Evolutionary conservation across 2,329 filamentous ascomycete species (phyloP), one percentile per base, ranked within the genome.

Genomic region (Incumbomyces delicatus): DNA sequence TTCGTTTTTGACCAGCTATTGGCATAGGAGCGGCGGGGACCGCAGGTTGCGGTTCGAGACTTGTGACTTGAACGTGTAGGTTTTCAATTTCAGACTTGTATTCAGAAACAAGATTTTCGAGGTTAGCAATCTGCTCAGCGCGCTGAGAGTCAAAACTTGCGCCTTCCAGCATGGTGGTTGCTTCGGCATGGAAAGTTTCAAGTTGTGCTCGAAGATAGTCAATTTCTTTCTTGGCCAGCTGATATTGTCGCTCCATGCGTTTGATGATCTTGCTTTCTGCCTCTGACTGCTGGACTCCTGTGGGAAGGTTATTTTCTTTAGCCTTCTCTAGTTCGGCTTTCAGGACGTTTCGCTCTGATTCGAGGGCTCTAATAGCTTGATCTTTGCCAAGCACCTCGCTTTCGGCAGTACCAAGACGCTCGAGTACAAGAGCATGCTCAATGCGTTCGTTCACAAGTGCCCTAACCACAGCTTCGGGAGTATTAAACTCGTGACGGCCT

Each of bases 171-270:
- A 95, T 85, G 0, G 89, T 89, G 44, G 80, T 78, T 58, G 96
- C 89, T 64, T 98, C 92, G 1, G 80, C 77, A 58, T 96, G 87
- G 50, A 94, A 84, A 0, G 85, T 83, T 66, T 89, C 89, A 46
- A 96, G 75, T 64, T 98, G 92, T 0, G 87, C 90, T 17, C 92
- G 85, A 6, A 98, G 75, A 61, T 94, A 95, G 56, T 95, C 89
- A 0, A 92, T 87, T 62, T 98, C 94, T 61, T 95, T 95, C 18
- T 87, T 75, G 0, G 89, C 87, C 6, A 98, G 75, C 1, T 76
- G 78, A 48, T 87, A 85, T 61, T 96, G 90, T 49, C 92, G 77
- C 58, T 98, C 90, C 0, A 95, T 69, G 29, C 92, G 78, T 44
- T 84, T 70, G 36, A 80, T 81, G 1, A 77, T 75, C 65, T 88